Conservation (phyloP, 306 rosid genomes). For the Ochetophila trinervis region DNA sequence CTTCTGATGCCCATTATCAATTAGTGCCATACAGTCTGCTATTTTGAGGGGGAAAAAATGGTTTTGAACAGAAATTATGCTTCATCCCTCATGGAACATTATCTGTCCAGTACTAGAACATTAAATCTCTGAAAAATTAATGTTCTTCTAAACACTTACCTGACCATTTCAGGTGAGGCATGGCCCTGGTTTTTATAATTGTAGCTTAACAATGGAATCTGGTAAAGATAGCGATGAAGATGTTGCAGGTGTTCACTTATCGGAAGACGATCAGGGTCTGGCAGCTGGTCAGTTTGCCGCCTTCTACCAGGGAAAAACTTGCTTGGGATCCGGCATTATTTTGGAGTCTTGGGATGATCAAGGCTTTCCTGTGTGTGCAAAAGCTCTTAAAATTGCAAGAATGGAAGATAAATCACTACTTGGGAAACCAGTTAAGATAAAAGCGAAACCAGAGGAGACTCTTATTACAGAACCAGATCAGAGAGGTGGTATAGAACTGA, state of each 20-base stretch:
- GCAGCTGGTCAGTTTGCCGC: conserved; percentile 95
- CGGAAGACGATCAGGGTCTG: conserved; percentile 88
- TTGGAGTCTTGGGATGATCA: conserved; percentile 86
- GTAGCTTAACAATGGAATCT: conserved; percentile 57
- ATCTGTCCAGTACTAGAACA: background rate
- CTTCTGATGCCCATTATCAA: background rate
- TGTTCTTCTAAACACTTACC: background rate
- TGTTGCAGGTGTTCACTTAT: conserved; percentile 60
- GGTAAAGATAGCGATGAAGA: conserved; percentile 39
- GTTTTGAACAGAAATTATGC: background rate
- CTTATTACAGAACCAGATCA: conserved; percentile 24
- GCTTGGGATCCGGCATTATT: conserved; percentile 91
- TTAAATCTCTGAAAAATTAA: background rate
- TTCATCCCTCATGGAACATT: background rate
- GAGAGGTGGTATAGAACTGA: conserved; percentile 26
- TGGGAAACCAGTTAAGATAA: conserved; percentile 91
- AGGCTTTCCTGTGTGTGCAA: conserved; percentile 75
- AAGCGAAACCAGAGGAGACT: conserved; percentile 53
- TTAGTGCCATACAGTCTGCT: no score
- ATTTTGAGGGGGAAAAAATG: background rate
- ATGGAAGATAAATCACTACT: conserved; percentile 74
- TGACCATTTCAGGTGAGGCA: conserved; percentile 76
- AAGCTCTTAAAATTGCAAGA: conserved; percentile 74
- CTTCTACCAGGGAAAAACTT: conserved; percentile 69
- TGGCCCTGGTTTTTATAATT: conserved; percentile 74